These are phyloP conservation scores for Phialemonium atrogriseum DNA, from an alignment of 2,329 filamentous ascomycete species.

Conservation along the genomic window DNA sequence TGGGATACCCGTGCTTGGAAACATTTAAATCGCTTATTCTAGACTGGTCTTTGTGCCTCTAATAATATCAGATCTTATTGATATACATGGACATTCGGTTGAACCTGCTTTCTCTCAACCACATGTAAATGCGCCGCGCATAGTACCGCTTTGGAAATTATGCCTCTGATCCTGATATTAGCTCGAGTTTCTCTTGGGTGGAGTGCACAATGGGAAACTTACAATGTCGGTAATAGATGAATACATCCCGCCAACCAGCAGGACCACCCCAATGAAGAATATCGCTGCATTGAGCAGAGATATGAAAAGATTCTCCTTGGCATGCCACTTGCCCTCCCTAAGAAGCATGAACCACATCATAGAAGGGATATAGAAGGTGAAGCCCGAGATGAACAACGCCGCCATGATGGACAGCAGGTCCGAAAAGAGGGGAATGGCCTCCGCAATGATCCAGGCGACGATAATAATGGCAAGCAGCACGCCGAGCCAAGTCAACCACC, in stretches of 20 bases:
- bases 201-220: conserved; percentile 11
- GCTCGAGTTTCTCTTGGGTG: too few species aligned
- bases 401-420: conserved; percentile 51
- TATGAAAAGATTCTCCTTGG: conserved; percentile 13
- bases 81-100: too few species aligned
- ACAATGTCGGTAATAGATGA: conserved; percentile 19
- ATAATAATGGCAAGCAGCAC: conserved; percentile 53
- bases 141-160: too few species aligned
- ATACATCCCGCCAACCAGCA: conserved; percentile 19
- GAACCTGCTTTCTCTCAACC: too few species aligned
- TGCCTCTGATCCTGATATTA: too few species aligned
- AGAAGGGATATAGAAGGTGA: conserved; percentile 26
- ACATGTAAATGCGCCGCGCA: too few species aligned
- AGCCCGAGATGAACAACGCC: conserved; percentile 42
- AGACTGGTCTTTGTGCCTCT: too few species aligned
- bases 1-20: too few species aligned
- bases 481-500: conserved; percentile 43
- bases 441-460: conserved; percentile 62
- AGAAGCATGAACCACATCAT: conserved; percentile 25
- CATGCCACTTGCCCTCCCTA: conserved; percentile 20
- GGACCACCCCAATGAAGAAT: conserved; percentile 16
- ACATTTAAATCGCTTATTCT: too few species aligned
- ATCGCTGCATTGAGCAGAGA: conserved; percentile 11
- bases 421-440: conserved; percentile 66
- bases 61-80: too few species aligned